Evolutionary conservation across 2,329 filamentous ascomycete genomes (phyloP).

Genomic region (Alternaria viburni): DNA sequence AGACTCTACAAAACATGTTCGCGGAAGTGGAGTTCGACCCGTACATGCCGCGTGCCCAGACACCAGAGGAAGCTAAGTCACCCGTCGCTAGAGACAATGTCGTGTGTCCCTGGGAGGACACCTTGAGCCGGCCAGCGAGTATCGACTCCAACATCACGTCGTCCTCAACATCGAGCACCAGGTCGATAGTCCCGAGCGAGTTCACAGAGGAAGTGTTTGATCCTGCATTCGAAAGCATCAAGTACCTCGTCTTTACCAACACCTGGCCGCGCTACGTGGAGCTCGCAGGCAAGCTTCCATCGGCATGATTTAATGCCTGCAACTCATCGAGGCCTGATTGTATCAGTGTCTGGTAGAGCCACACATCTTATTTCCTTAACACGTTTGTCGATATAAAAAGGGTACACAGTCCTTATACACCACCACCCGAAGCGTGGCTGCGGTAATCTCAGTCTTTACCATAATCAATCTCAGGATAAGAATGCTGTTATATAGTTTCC

Average conservation of each 20-base stretch:
- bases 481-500: neutral
- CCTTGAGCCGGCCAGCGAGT: slow-evolving; percentile 40
- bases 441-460: neutral
- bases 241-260: slow-evolving; percentile 48
- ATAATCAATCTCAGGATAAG: neutral
- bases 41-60: slow-evolving; percentile 37
- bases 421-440: neutral
- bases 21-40: slow-evolving; percentile 45
- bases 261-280: slow-evolving; percentile 48
- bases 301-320: neutral
- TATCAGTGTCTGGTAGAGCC: neutral
- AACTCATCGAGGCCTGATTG: neutral
- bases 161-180: slow-evolving; percentile 30
- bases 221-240: slow-evolving; percentile 46
- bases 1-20: slow-evolving; percentile 40
- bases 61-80: slow-evolving; percentile 31
- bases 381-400: neutral
- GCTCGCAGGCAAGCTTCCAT: slow-evolving; percentile 26
- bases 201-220: slow-evolving; percentile 46
- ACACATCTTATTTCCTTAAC: neutral
- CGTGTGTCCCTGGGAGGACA: slow-evolving; percentile 48
- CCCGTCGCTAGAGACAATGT: slow-evolving; percentile 40
- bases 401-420: neutral
- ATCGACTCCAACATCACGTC: slow-evolving; percentile 35
- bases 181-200: slow-evolving; percentile 42